phyloP scores from a whole-genome alignment of 139 green algal species.

The Chloropicon primus region DNA sequence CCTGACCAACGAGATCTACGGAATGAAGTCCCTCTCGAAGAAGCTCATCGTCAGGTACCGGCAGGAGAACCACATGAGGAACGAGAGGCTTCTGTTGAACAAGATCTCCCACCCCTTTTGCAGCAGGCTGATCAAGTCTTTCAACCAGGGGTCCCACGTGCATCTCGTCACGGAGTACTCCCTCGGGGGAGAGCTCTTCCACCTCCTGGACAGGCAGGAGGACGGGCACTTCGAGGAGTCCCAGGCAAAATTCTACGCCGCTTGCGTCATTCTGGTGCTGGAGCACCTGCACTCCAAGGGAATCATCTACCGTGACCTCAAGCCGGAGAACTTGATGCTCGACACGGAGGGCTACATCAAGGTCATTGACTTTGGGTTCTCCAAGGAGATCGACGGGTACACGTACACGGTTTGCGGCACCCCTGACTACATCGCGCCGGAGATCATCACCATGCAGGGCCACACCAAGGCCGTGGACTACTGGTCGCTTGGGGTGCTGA shows the following conservation, averaged over 20 bases:
- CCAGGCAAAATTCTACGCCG: neutral
- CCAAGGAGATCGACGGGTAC: slow-evolving; percentile 51
- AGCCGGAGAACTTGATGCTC: neutral
- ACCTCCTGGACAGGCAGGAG: neutral
- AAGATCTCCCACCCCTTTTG: neutral
- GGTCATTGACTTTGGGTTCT: slow-evolving; percentile 71
- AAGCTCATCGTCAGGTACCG: neutral
- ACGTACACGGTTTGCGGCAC: slow-evolving; percentile 77
- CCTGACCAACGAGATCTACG: neutral
- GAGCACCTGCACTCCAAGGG: neutral
- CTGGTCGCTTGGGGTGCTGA: slow-evolving; percentile 67
- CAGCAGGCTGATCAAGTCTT: neutral
- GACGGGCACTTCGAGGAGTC: neutral
- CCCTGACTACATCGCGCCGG: slow-evolving; percentile 60
- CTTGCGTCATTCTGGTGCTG: neutral
- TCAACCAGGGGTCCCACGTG: neutral
- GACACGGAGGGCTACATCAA: slow-evolving; percentile 47
- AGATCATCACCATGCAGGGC: slow-evolving; percentile 64
- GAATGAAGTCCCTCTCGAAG: neutral
- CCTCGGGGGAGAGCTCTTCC: neutral
- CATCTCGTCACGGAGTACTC: neutral
- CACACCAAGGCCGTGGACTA: slow-evolving; percentile 58
- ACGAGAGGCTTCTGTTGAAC: neutral
- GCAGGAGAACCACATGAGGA: neutral
- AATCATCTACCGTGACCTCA: neutral